Percentiles rank a stretch among this genome's conserved stretches.
These are phyloP conservation scores for Xerocomus potaroensis DNA, from an alignment of 768 basidiomycete species.

Conservation along the genomic window DNA sequence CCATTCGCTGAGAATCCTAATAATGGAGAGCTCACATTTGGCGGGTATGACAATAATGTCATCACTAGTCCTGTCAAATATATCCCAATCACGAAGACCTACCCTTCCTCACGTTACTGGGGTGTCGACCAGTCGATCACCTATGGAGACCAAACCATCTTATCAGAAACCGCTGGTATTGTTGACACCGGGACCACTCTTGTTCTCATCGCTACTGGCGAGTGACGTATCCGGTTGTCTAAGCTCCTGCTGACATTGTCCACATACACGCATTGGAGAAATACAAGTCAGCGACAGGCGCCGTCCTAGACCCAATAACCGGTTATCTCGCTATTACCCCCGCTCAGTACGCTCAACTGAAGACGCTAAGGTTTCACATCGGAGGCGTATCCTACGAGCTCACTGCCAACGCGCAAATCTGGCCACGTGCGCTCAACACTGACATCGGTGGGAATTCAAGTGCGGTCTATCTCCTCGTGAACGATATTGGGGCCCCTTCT, in stretches of 20 bases:
- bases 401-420: not conserved
- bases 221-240: not conserved
- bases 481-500: not conserved
- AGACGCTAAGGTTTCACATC: not conserved
- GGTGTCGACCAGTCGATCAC: not conserved
- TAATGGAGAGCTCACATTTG: constrained; percentile 14
- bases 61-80: not conserved
- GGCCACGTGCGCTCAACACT: not conserved
- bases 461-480: too few relatives aligned
- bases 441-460: too few relatives aligned
- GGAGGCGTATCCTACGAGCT: not conserved
- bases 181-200: too few relatives aligned
- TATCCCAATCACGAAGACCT: not conserved
- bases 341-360: not conserved
- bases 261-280: not conserved
- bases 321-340: not conserved
- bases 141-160: not conserved
- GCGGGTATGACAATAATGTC: not conserved
- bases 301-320: not conserved
- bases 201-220: not conserved
- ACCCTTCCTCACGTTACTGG: not conserved
- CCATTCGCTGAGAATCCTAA: constrained; percentile 16
- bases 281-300: not conserved
- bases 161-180: not conserved
- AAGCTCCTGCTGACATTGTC: not conserved